Evolutionary conservation across 805 yeast species (phyloP).

Genomic region (Cyberlindnera nakhonratchasimensis): DNA sequence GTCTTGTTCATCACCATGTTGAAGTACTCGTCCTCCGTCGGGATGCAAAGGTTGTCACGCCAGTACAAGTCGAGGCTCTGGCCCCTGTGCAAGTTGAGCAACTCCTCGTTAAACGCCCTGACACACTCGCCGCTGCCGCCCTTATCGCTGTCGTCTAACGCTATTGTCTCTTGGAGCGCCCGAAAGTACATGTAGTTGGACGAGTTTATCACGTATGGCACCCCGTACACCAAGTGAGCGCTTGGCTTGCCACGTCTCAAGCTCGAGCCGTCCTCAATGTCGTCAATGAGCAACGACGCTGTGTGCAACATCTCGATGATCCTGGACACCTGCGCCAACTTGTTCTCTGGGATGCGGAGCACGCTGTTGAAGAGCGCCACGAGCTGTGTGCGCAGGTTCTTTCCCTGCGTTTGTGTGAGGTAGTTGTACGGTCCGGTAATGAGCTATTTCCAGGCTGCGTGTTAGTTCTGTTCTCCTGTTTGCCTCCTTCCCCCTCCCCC

Average conservation of each 20-base stretch:
- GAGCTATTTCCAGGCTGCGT: slow-evolving; percentile 4
- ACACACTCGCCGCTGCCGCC: no score
- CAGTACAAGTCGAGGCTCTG: slow-evolving; percentile 88
- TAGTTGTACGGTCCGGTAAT: slow-evolving; percentile 27
- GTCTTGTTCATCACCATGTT: slow-evolving; percentile 86
- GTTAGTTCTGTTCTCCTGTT: neutral
- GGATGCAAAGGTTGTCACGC: slow-evolving; percentile 65
- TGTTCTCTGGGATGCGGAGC: slow-evolving; percentile 38
- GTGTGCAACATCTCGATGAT: slow-evolving; percentile 61
- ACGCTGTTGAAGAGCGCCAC: slow-evolving; percentile 53
- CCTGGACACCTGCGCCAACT: slow-evolving; percentile 39
- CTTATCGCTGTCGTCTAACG: slow-evolving; percentile 25
- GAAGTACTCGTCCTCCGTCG: slow-evolving; percentile 60
- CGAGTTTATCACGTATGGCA: slow-evolving; percentile 76
- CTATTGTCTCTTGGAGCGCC: slow-evolving; percentile 36
- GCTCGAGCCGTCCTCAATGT: slow-evolving; percentile 76
- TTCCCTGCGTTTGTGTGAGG: slow-evolving; percentile 24
- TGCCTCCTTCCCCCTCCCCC: no score
- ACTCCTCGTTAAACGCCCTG: slow-evolving; percentile 60
- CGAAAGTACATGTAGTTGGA: slow-evolving; percentile 77
- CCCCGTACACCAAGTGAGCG: slow-evolving; percentile 75
- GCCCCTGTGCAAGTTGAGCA: slow-evolving; percentile 80
- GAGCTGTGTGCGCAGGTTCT: slow-evolving; percentile 31
- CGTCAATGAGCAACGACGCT: slow-evolving; percentile 74
- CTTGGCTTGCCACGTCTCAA: slow-evolving; percentile 75